These are phyloP conservation scores for Cymbopogon flexuosus DNA, from an alignment of 202 grass and related monocot genomes.

Conservation along the genomic window DNA sequence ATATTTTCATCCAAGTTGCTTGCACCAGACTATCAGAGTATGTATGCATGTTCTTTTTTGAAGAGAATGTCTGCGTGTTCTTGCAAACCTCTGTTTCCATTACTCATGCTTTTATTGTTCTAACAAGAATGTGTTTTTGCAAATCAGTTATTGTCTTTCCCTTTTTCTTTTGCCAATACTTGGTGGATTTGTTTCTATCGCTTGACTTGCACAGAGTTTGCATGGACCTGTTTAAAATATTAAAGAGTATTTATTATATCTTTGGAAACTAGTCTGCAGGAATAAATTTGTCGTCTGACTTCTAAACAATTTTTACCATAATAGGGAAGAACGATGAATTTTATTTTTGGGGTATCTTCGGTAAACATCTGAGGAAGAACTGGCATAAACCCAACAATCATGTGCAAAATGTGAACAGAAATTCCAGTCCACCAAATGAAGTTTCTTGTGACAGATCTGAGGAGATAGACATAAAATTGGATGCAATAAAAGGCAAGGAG, in stretches of 20 bases:
- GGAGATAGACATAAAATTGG: not conserved
- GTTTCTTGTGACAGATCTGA: constrained; percentile 23
- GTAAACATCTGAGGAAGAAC: constrained; percentile 34
- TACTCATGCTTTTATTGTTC: not conserved
- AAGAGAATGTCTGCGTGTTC: too few species aligned
- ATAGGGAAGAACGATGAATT: constrained; percentile 48
- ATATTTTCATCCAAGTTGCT: constrained; percentile 74
- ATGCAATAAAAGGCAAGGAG: not conserved
- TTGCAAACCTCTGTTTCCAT: not conserved
- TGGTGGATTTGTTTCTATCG: not conserved
- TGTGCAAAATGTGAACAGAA: constrained; percentile 19
- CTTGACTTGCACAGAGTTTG: not conserved
- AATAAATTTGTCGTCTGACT: constrained; percentile 22
- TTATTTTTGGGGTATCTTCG: constrained; percentile 72
- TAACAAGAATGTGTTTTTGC: not conserved
- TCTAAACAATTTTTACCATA: constrained; percentile 3
- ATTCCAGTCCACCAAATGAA: not conserved
- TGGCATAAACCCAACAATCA: not conserved
- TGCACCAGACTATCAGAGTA: constrained; percentile 55
- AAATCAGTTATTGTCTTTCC: not conserved
- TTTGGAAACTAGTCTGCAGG: constrained; percentile 7
- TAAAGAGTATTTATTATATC: constrained; percentile 2
- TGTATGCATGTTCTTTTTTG: constrained; percentile 9
- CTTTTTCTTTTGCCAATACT: not conserved
- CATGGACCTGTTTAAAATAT: constrained; percentile 2